These are phyloP conservation scores for Linnemannia elongata DNA, from an alignment of 192 early-diverging fungal genomes.

Conservation along the genomic window DNA sequence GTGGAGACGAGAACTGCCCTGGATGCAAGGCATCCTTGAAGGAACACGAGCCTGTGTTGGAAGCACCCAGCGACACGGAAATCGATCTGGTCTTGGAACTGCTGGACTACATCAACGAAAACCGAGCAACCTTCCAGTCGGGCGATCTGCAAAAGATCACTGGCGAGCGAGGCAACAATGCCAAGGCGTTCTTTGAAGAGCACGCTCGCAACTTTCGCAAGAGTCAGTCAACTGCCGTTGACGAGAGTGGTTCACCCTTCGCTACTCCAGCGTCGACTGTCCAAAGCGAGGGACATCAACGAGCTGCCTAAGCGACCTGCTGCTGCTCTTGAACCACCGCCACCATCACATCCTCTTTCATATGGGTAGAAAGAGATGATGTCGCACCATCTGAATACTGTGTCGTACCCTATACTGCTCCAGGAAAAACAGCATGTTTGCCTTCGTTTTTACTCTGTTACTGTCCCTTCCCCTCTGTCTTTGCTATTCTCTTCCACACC, in stretches of 20 bases:
- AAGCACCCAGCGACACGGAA: conserved; percentile 32
- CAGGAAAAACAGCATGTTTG: not conserved
- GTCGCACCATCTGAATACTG: not conserved
- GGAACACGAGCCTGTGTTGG: conserved; percentile 1
- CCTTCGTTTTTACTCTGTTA: not conserved
- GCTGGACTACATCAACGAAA: conserved; percentile 40
- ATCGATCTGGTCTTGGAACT: conserved; percentile 32
- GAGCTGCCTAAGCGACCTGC: not conserved
- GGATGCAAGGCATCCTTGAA: not conserved
- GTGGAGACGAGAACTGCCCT: not conserved
- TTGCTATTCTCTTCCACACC: not conserved
- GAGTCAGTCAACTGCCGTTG: not conserved
- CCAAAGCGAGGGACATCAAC: not conserved
- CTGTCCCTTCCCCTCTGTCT: not conserved
- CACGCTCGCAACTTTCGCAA: conserved; percentile 18
- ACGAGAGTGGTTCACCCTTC: not conserved
- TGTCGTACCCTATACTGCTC: not conserved
- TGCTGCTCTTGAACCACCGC: not conserved
- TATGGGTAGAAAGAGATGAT: not conserved
- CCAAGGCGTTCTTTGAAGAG: conserved; percentile 31
- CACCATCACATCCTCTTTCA: not conserved
- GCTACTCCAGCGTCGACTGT: not conserved
- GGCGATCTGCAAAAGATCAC: conserved; percentile 49
- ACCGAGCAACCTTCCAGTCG: conserved; percentile 36
- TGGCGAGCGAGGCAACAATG: conserved; percentile 18